Evolutionary conservation across 306 rosid genomes (phyloP).

Genomic region (Senna siamea): DNA sequence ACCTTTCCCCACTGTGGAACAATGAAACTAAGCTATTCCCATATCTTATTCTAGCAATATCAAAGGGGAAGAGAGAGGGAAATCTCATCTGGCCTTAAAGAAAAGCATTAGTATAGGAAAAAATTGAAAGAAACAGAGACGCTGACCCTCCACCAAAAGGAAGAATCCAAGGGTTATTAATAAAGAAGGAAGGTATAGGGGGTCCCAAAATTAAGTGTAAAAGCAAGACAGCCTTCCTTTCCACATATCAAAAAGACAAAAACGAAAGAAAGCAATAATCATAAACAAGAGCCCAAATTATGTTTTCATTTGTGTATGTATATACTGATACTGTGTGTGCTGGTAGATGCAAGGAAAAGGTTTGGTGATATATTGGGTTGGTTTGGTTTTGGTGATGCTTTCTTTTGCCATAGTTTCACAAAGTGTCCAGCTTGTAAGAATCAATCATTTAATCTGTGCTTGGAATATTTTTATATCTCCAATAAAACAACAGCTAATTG

Average conservation of each 20-base stretch:
- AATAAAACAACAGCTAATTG: conserved; percentile 31
- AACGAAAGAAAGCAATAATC: not conserved
- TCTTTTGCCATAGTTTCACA: conserved; percentile 31
- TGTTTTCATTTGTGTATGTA: conserved; percentile 19
- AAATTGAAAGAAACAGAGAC: conserved; percentile 33
- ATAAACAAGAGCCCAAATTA: conserved; percentile 45
- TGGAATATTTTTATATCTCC: conserved; percentile 34
- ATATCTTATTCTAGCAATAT: conserved; percentile 34
- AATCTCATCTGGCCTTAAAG: no score
- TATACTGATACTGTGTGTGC: conserved; percentile 31
- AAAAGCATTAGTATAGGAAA: conserved; percentile 4
- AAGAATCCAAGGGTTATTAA: conserved; percentile 55
- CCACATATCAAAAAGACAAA: conserved; percentile 35
- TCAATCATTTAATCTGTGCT: conserved; percentile 44
- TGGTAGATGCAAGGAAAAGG: conserved; percentile 47
- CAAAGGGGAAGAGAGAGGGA: no score
- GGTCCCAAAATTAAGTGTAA: conserved; percentile 36
- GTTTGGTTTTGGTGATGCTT: conserved; percentile 48
- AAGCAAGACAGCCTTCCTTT: conserved; percentile 25
- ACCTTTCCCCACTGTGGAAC: conserved; percentile 43
- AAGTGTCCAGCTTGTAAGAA: conserved; percentile 44
- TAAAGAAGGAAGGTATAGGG: conserved; percentile 39
- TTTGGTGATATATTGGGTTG: conserved; percentile 54
- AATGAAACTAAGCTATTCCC: conserved; percentile 28
- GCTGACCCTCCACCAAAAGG: conserved; percentile 39